Percentiles rank a stretch among this genome's conserved stretches.
Evolutionary conservation across 2,329 filamentous ascomycete species (phyloP).

Genomic region (Nemania sp.): DNA sequence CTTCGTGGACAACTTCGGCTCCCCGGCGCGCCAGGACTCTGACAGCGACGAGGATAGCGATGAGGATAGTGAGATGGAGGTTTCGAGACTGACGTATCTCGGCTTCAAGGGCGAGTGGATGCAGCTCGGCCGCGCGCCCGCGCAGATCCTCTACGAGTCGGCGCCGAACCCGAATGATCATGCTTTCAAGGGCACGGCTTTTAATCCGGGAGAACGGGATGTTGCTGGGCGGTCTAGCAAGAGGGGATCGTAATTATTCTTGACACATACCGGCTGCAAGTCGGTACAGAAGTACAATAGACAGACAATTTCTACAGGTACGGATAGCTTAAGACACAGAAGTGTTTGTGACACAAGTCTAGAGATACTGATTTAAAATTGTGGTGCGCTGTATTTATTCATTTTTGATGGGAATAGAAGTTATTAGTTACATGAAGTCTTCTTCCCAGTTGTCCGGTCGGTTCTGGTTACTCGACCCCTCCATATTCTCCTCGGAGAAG

Average conservation of each 20-base stretch:
- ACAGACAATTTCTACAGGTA: no score
- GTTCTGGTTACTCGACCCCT: slow-evolving; percentile 81
- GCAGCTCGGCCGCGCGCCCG: slow-evolving; percentile 78
- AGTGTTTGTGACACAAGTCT: not conserved
- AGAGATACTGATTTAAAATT: not conserved
- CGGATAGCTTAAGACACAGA: no score
- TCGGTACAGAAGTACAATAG: no score
- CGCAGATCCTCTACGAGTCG: slow-evolving; percentile 89
- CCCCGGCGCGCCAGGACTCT: not conserved
- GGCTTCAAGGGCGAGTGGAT: slow-evolving; percentile 96
- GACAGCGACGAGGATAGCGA: not conserved
- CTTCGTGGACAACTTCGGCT: slow-evolving; percentile 87
- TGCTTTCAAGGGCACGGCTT: slow-evolving; percentile 60
- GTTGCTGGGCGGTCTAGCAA: no score
- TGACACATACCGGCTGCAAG: no score
- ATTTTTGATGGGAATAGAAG: not conserved
- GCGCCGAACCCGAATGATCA: slow-evolving; percentile 92
- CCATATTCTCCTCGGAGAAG: slow-evolving; percentile 81
- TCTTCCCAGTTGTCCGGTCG: slow-evolving; percentile 77
- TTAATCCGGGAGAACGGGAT: slow-evolving; percentile 54
- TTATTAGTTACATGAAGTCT: slow-evolving; percentile 77
- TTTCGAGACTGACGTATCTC: slow-evolving; percentile 77
- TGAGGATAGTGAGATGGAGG: slow-evolving; percentile 69
- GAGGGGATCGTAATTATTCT: no score
- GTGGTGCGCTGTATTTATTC: not conserved